Percentiles rank a stretch among this genome's conserved stretches.
Evolutionary conservation across 2,329 filamentous ascomycete genomes (phyloP).

Genomic region (Nigrospora sphaerica): DNA sequence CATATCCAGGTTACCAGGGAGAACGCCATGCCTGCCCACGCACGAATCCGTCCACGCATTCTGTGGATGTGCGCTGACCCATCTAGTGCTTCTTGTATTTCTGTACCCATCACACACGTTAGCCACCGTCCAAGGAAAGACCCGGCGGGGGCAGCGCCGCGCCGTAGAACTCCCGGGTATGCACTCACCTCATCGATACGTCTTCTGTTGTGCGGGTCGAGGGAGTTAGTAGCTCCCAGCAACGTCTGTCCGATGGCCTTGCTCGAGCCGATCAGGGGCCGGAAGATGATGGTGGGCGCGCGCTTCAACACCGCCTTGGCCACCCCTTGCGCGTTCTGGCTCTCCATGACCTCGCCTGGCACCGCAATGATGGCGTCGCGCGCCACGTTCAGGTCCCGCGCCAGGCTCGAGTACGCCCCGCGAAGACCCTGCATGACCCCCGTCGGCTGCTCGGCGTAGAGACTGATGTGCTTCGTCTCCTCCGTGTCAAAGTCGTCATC

Average conservation of each 20-base stretch:
- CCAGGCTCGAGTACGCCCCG: constrained; percentile 74
- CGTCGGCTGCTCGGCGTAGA: constrained; percentile 91
- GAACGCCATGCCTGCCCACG: not conserved
- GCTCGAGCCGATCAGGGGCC: constrained; percentile 83
- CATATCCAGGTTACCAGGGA: too few species aligned
- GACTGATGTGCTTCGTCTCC: constrained; percentile 71
- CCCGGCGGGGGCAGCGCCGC: too few species aligned
- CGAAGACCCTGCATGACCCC: constrained; percentile 81
- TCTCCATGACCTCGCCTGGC: constrained; percentile 85
- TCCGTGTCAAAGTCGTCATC: constrained; percentile 59
- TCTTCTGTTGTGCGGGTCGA: constrained; percentile 76
- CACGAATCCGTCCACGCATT: not conserved
- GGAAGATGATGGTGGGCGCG: constrained; percentile 87
- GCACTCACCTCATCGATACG: constrained; percentile 83
- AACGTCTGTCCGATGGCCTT: constrained; percentile 85
- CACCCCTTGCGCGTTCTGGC: constrained; percentile 70
- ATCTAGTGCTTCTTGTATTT: constrained; percentile 41
- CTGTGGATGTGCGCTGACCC: not conserved
- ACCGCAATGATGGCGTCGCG: constrained; percentile 92
- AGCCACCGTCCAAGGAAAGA: too few species aligned
- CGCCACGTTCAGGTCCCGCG: constrained; percentile 80
- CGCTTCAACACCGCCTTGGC: constrained; percentile 71
- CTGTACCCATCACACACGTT: constrained; percentile 15
- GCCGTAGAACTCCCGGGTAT: not conserved
- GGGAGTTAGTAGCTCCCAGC: constrained; percentile 83